Conservation (phyloP, 2,329 filamentous ascomycete genomes). For the Pseudogymnoascus sp. region DNA sequence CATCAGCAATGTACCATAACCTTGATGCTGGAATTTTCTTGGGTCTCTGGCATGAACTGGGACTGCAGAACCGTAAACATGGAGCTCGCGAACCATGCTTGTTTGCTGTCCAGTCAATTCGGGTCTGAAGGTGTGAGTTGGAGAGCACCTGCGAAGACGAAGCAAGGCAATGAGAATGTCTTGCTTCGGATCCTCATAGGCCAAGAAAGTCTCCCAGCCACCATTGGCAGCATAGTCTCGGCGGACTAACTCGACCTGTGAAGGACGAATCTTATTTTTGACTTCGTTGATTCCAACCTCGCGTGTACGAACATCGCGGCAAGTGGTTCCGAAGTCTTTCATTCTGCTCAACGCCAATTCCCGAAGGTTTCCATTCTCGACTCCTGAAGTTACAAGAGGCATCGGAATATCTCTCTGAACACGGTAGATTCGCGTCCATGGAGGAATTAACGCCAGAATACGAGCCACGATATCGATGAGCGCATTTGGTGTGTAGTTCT, state of each 20-base stretch:
- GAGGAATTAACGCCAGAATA: slow-evolving; percentile 90
- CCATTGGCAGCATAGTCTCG: slow-evolving; percentile 92
- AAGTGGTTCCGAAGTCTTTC: slow-evolving; percentile 98
- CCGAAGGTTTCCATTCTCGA: slow-evolving; percentile 93
- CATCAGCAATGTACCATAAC: slow-evolving; percentile 93
- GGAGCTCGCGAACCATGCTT: slow-evolving; percentile 85
- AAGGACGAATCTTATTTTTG: slow-evolving; percentile 95
- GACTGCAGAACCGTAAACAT: slow-evolving; percentile 96
- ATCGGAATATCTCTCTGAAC: slow-evolving; percentile 99
- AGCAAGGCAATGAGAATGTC: slow-evolving; percentile 92
- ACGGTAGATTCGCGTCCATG: slow-evolving; percentile 97
- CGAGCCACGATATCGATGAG: slow-evolving; percentile 91
- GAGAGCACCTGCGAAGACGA: slow-evolving; percentile 80
- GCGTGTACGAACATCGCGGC: slow-evolving; percentile 89
- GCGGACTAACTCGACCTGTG: slow-evolving; percentile 89
- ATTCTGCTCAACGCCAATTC: slow-evolving; percentile 92
- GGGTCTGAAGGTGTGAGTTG: slow-evolving; percentile 84
- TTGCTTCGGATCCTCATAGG: slow-evolving; percentile 97
- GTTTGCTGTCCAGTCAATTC: slow-evolving; percentile 83
- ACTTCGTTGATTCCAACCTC: slow-evolving; percentile 99
- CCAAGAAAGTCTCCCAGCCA: slow-evolving; percentile 97
- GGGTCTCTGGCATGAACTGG: slow-evolving; percentile 93
- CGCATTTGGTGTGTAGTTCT: slow-evolving; percentile 97
- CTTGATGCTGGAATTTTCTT: slow-evolving; percentile 96
- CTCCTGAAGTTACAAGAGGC: slow-evolving; percentile 96